A percentile compares a stretch with the other conserved stretches of the same genome.
These are phyloP conservation scores for Cryptococcus sp. DNA, from an alignment of 1,284 basidiomycete genomes.

Conservation along the genomic window DNA sequence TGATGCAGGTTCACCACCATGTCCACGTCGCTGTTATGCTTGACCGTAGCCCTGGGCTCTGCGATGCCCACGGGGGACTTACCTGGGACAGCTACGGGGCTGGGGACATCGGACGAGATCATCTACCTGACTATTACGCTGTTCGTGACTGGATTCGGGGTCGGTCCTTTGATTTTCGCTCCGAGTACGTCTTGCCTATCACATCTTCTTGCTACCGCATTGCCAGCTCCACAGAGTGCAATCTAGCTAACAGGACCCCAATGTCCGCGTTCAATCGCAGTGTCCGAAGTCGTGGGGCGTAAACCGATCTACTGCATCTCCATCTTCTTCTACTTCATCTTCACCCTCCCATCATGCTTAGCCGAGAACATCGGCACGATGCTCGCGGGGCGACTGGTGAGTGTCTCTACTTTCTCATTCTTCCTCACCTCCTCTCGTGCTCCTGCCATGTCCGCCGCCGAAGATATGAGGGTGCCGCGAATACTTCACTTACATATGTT, in stretches of 20 bases:
- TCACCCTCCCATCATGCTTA: slow-evolving; percentile 56
- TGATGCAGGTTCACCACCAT: slow-evolving; percentile 34
- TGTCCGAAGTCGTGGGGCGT: slow-evolving; percentile 51
- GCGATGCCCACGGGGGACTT: slow-evolving; percentile 57
- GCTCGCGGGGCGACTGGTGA: slow-evolving; percentile 54
- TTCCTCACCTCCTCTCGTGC: not conserved
- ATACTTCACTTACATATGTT: no score
- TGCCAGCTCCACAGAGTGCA: not conserved
- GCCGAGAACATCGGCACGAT: slow-evolving; percentile 55
- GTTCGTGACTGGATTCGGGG: slow-evolving; percentile 56
- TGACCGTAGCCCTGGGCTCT: slow-evolving; percentile 52
- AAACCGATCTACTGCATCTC: slow-evolving; percentile 53
- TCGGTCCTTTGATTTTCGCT: slow-evolving; percentile 53
- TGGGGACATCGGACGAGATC: slow-evolving; percentile 53
- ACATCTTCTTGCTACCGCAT: slow-evolving; percentile 11
- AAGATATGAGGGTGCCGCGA: no score
- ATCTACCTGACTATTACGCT: slow-evolving; percentile 54
- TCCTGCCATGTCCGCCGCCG: not conserved
- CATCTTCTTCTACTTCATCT: slow-evolving; percentile 54
- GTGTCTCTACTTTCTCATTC: slow-evolving; percentile 1
- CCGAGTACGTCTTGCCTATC: slow-evolving; percentile 33
- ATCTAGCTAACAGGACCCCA: slow-evolving; percentile 3
- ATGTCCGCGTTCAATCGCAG: slow-evolving; percentile 7
- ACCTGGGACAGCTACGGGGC: slow-evolving; percentile 40
- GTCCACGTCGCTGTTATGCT: slow-evolving; percentile 35